Conservation (phyloP, 768 basidiomycete species). For the Tylopilus felleus region DNA sequence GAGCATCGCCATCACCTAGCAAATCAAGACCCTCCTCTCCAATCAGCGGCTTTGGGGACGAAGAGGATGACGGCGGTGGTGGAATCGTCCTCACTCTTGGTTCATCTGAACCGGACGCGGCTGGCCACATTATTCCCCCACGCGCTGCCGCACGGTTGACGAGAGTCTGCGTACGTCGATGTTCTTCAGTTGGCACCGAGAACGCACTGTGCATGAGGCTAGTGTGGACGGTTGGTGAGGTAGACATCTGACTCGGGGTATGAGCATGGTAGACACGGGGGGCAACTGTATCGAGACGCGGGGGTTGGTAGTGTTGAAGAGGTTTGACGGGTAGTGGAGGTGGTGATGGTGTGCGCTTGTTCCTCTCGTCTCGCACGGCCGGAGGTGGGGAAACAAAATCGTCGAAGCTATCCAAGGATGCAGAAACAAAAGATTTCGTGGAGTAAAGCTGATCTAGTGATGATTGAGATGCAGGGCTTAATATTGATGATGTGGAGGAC, state of each 20-base stretch:
- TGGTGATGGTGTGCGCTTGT: constrained; percentile 45
- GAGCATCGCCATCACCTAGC: constrained; percentile 11
- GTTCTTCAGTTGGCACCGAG: constrained; percentile 35
- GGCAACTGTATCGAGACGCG: constrained; percentile 10
- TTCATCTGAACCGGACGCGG: constrained; percentile 12
- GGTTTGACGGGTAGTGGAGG: constrained; percentile 40
- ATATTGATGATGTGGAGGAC: constrained; percentile 27
- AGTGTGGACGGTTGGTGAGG: constrained; percentile 12
- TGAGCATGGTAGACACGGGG: constrained; percentile 19
- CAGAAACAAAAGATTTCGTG: constrained; percentile 22
- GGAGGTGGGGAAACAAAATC: constrained; percentile 41
- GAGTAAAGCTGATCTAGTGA: constrained; percentile 20
- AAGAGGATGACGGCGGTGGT: constrained; percentile 19
- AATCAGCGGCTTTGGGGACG: not conserved
- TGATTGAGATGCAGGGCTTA: constrained; percentile 23
- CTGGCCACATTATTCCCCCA: constrained; percentile 39
- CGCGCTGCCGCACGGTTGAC: constrained; percentile 54
- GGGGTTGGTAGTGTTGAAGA: constrained; percentile 1
- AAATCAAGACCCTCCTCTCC: constrained; percentile 15
- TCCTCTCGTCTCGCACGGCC: not conserved
- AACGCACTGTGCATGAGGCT: constrained; percentile 13
- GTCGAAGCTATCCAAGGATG: constrained; percentile 45
- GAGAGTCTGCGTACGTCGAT: constrained; percentile 55
- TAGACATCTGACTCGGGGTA: constrained; percentile 14
- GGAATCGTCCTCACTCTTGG: constrained; percentile 31